These are phyloP conservation scores for Podaxis mareebaensis DNA, from an alignment of 768 basidiomycete genomes.

Conservation along the genomic window DNA sequence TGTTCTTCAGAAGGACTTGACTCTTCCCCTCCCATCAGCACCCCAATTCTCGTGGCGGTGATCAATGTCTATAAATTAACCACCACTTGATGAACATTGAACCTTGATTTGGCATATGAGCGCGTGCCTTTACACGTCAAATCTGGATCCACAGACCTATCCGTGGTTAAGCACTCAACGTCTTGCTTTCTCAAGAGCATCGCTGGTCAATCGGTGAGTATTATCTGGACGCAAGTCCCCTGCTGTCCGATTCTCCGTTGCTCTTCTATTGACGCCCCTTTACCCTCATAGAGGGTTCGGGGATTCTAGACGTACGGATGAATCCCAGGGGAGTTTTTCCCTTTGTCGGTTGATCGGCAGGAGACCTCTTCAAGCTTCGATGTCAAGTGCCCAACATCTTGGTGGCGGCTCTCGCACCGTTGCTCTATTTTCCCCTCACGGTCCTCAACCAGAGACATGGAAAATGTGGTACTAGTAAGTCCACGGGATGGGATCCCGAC, in stretches of 20 bases:
- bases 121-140: neutral
- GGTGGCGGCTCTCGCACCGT: neutral
- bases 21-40: constrained; percentile 6
- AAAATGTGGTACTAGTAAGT: neutral
- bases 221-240: neutral
- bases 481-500: neutral
- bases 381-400: neutral
- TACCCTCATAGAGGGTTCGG: neutral
- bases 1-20: constrained; percentile 5
- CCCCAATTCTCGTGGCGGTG: constrained; percentile 17
- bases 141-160: neutral
- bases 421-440: neutral
- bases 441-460: neutral
- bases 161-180: neutral
- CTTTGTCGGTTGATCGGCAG: constrained; percentile 8
- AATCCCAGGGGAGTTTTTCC: neutral
- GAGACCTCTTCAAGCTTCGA: neutral
- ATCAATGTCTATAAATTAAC: constrained; percentile 6
- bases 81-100: neutral
- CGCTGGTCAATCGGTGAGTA: neutral
- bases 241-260: neutral
- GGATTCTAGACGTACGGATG: neutral
- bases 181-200: neutral
- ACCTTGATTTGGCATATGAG: constrained; percentile 1
- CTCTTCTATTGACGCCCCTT: neutral